phyloP scores from a whole-genome alignment of 495 filamentous ascomycete genomes.

The Mytilinidion resinicola region DNA sequence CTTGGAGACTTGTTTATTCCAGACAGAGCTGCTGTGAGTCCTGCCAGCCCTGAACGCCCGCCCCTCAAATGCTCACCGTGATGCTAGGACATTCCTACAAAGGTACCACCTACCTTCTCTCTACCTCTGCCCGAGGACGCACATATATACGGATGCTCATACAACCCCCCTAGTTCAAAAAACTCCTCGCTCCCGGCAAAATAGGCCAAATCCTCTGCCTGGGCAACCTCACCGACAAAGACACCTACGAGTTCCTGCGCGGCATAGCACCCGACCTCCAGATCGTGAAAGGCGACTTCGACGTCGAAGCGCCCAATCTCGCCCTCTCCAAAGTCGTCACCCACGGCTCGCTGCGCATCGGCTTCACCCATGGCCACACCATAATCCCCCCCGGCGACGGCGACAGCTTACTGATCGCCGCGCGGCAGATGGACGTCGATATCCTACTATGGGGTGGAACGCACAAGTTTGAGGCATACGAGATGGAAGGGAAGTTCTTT shows the following conservation, averaged over 20 bases:
- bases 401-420: constrained; percentile 85
- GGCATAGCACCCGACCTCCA: constrained; percentile 88
- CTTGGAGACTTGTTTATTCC: constrained; percentile 98
- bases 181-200: constrained; percentile 95
- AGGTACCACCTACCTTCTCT: constrained; percentile 48
- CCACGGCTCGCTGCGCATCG: constrained; percentile 87
- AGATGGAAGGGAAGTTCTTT: constrained; percentile 98
- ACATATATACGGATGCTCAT: constrained; percentile 6
- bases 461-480: constrained; percentile 94
- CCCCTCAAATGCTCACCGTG: constrained; percentile 11
- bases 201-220: constrained; percentile 97
- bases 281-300: constrained; percentile 89
- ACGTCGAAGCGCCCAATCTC: constrained; percentile 85
- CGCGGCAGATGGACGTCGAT: constrained; percentile 93
- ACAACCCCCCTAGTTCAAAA: constrained; percentile 68
- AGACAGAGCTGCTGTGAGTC: constrained; percentile 75
- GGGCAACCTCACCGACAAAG: constrained; percentile 91
- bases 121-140: constrained; percentile 10
- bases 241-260: constrained; percentile 92
- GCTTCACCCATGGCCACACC: constrained; percentile 94
- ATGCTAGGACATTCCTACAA: constrained; percentile 75
- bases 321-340: constrained; percentile 90
- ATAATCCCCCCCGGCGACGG: constrained; percentile 88
- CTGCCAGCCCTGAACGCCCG: neutral
- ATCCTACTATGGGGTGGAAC: constrained; percentile 97